Percentiles rank a stretch among this genome's conserved stretches.
phyloP scores from a whole-genome alignment of 352 stramenopile genomes.

The Phytophthora colocasiae region DNA sequence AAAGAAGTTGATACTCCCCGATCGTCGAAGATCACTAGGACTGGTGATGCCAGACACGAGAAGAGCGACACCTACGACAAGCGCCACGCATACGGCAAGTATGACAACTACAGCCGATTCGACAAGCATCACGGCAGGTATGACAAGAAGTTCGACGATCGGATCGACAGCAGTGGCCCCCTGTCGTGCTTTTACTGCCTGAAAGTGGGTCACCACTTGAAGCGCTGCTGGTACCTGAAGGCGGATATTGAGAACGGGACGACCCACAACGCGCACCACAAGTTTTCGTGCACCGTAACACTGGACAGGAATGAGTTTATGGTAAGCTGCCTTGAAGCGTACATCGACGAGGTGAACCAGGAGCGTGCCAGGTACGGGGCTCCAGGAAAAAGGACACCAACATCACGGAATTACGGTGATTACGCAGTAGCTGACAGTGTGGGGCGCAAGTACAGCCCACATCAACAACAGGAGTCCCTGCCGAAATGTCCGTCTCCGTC shows the following conservation, averaged over 20 bases:
- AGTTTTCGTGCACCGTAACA: constrained; percentile 46
- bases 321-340: constrained; percentile 49
- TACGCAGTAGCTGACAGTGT: constrained; percentile 20
- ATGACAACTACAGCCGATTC: constrained; percentile 20
- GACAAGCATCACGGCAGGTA: constrained; percentile 24
- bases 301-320: constrained; percentile 41
- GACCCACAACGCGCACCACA: constrained; percentile 41
- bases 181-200: constrained; percentile 54
- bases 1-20: constrained; percentile 11
- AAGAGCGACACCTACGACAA: constrained; percentile 25
- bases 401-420: constrained; percentile 17
- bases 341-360: constrained; percentile 44
- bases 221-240: constrained; percentile 50
- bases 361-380: constrained; percentile 16
- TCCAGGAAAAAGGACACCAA: constrained; percentile 8
- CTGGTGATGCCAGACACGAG: constrained; percentile 6
- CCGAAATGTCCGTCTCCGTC: constrained; percentile 11
- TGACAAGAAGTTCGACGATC: constrained; percentile 29
- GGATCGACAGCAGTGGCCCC: constrained; percentile 20
- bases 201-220: constrained; percentile 49
- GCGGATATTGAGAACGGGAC: constrained; percentile 48
- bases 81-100: constrained; percentile 19
- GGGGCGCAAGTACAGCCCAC: constrained; percentile 9
- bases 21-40: constrained; percentile 9
- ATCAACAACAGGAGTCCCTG: constrained; percentile 9